phyloP scores from a whole-genome alignment of 2,329 filamentous ascomycete species.

The Dothideomycetes sp. region DNA sequence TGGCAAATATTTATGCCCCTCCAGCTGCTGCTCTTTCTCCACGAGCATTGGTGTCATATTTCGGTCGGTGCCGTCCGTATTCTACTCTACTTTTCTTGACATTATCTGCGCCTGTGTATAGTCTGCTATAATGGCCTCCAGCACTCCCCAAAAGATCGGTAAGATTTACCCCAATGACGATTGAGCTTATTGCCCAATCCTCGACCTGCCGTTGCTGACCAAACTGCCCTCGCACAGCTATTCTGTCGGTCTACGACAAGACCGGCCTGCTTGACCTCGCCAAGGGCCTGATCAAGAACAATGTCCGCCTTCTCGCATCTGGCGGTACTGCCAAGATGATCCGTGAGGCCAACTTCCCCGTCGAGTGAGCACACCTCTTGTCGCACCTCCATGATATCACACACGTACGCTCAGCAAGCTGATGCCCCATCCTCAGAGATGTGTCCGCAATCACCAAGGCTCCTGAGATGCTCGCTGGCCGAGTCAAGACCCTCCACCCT shows the following conservation, averaged over 20 bases:
- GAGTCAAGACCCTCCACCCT: conserved; percentile 93
- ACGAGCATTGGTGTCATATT: neutral
- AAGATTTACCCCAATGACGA: conserved; percentile 3
- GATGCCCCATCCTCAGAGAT: conserved; percentile 49
- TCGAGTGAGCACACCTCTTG: conserved; percentile 55
- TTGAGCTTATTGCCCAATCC: neutral
- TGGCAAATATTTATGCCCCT: neutral
- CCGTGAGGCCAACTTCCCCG: conserved; percentile 85
- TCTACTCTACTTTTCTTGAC: neutral
- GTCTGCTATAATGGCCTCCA: conserved; percentile 4
- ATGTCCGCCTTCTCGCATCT: conserved; percentile 87
- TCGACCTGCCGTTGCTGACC: conserved; percentile 5
- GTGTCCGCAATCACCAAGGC: conserved; percentile 91
- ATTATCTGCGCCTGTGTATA: neutral
- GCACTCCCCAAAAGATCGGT: conserved; percentile 9
- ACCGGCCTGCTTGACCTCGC: conserved; percentile 86
- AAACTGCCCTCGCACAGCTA: conserved; percentile 48
- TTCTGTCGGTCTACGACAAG: conserved; percentile 98
- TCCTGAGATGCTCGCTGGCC: conserved; percentile 88
- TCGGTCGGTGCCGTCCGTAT: neutral
- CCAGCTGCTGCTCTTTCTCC: neutral
- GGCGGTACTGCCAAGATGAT: conserved; percentile 95
- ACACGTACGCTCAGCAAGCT: conserved; percentile 1
- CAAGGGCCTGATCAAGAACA: conserved; percentile 77
- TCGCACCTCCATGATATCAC: no score